Evolutionary conservation across 1,284 basidiomycete species (phyloP).

Genomic region (Trichosporon coremiiforme): DNA sequence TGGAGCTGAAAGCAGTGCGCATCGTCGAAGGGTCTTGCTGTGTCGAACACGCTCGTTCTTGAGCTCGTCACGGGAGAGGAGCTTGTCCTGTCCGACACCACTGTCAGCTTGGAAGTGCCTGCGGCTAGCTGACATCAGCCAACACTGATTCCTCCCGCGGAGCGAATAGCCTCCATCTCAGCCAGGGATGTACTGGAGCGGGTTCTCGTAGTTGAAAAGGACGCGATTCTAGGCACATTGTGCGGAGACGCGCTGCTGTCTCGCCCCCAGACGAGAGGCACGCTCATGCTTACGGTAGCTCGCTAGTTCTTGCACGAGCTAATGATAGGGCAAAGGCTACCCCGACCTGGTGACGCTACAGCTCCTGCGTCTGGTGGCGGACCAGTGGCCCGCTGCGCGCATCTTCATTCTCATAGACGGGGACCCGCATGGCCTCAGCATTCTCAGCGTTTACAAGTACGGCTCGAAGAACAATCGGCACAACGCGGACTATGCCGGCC

Average conservation of each 20-base stretch:
- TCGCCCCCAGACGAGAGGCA: slow-evolving; percentile 1
- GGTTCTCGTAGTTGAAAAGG: slow-evolving; percentile 88
- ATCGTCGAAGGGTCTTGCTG: slow-evolving; percentile 80
- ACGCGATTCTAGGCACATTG: slow-evolving; percentile 57
- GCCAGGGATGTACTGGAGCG: slow-evolving; percentile 64
- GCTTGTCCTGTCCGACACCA: slow-evolving; percentile 61
- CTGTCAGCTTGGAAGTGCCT: slow-evolving; percentile 57
- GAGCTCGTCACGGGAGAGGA: slow-evolving; percentile 62
- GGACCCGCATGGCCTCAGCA: slow-evolving; percentile 86
- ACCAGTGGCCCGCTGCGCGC: slow-evolving; percentile 68
- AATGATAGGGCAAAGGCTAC: slow-evolving; percentile 86
- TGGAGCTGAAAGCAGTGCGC: slow-evolving; percentile 65
- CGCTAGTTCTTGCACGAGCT: too few species aligned
- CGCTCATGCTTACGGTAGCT: slow-evolving; percentile 31
- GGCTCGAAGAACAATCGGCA: slow-evolving; percentile 49
- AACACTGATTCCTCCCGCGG: slow-evolving; percentile 71
- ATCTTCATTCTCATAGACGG: slow-evolving; percentile 80
- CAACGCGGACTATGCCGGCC: slow-evolving; percentile 53
- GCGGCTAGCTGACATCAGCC: slow-evolving; percentile 59
- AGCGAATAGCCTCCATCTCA: slow-evolving; percentile 67
- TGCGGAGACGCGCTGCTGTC: slow-evolving; percentile 20
- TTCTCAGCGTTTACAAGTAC: slow-evolving; percentile 74
- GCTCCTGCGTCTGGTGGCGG: slow-evolving; percentile 70
- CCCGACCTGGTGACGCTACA: slow-evolving; percentile 86
- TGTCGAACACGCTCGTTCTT: slow-evolving; percentile 67